Evolutionary conservation across 2,329 filamentous ascomycete genomes (phyloP).

Genomic region (Colletotrichum sp.): DNA sequence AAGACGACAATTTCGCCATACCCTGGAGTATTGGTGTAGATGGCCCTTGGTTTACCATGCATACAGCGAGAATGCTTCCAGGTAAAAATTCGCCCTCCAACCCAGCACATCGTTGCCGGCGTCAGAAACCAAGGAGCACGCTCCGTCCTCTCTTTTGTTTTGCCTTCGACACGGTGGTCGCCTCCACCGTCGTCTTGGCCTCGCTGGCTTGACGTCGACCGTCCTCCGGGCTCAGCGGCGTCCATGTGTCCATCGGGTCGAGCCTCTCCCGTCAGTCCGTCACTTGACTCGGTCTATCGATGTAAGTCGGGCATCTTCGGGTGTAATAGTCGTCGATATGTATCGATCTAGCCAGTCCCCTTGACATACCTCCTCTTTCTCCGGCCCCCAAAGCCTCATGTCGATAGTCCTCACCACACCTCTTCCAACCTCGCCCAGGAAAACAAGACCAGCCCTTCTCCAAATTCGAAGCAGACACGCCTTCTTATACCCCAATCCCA

Average conservation of each 20-base stretch:
- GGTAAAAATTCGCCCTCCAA: no score
- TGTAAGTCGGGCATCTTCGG: neutral
- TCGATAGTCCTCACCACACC: no score
- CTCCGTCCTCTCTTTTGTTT: no score
- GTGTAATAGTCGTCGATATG: neutral
- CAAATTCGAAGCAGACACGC: neutral
- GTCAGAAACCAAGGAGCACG: no score
- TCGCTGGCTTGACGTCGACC: accelerated
- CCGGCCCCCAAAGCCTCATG: no score
- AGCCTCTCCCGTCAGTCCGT: neutral
- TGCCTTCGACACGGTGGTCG: no score
- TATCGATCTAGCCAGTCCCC: no score
- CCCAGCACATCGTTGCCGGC: no score
- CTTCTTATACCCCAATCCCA: neutral
- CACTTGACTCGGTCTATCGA: accelerated
- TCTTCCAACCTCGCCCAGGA: no score
- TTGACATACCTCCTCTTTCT: neutral
- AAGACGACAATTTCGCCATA: accelerated
- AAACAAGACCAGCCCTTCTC: neutral
- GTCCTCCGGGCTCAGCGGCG: accelerated
- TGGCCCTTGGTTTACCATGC: no score
- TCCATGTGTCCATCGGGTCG: accelerated
- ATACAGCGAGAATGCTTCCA: no score
- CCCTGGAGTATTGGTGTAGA: neutral
- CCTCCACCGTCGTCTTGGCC: no score